Base-by-base conservation (phyloP, 2,329 filamentous ascomycete species). In the Pestalotiopsis sp. region DNA sequence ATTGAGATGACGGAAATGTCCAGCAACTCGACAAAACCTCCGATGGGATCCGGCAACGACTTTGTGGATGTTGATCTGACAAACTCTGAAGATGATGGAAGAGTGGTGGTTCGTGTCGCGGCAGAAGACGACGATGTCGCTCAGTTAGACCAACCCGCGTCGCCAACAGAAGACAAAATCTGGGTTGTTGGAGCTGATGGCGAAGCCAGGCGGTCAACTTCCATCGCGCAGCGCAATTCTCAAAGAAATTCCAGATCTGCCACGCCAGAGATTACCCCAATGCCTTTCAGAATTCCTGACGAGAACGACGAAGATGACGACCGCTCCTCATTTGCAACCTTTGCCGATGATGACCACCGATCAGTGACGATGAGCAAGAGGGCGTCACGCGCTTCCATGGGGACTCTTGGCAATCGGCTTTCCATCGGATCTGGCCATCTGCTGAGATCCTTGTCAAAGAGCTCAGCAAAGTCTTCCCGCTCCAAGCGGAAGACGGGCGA, bases 301-400 rank as follows among this genome's bases (percentile, higher is more conserved):
- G 80, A 83, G 13, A 57, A 27, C 6, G 69, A 75, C 6, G 71
- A 70, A 17, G 82, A 86, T 5, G 85, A 86, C 23, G 85, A 87
- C 69, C 81, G 85, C 36, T 93, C 91, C 2, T 93, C 92, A 1
- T 84, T 93, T 23, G 93, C 91, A 3, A 92, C 92, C 0, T 86
- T 91, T 74, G 90, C 91, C 17, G 90, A 92, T 68, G 82, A 85
- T 40, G 85, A 90, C 36, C 85, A 79, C 12, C 69, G 66, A 58
- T 76, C 71, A 61, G 72, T 67, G 63, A 72, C 59, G 68, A 70
- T 70, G 36, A 75, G 71, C 72, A 80, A 77, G 66, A 78, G 80
- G 25, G 74, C 75, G 14, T 84, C 85, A 4, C 73, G 73, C 36
- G 67, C 70, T 12, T 76, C 77, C 52, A 71, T 85, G 20, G 83